Conservation (phyloP, 257 asterid species). For the Vinca minor region DNA sequence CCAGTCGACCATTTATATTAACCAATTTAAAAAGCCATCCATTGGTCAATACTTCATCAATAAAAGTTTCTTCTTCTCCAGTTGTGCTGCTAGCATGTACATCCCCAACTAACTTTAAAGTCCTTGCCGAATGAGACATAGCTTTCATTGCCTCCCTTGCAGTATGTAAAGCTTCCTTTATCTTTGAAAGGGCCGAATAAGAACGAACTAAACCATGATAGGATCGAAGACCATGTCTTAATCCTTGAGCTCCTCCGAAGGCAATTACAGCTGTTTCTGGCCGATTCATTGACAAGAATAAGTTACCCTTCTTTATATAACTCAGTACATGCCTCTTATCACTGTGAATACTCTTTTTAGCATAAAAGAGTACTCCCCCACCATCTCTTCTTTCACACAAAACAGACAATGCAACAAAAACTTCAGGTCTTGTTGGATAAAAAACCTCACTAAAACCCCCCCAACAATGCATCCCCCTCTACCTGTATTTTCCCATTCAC, state of each 20-base stretch:
- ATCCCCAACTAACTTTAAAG: slow-evolving; percentile 91
- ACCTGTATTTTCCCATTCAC: too few relatives aligned
- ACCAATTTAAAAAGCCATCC: slow-evolving; percentile 73
- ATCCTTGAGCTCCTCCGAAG: slow-evolving; percentile 79
- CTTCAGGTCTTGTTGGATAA: slow-evolving; percentile 90
- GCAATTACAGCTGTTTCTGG: slow-evolving; percentile 85
- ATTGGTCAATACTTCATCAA: slow-evolving; percentile 51
- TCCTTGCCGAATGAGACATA: slow-evolving; percentile 97
- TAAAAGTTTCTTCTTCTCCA: slow-evolving; percentile 77
- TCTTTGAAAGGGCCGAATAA: slow-evolving; percentile 70
- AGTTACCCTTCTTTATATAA: slow-evolving; percentile 92
- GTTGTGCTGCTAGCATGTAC: slow-evolving; percentile 87
- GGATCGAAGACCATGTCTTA: slow-evolving; percentile 95
- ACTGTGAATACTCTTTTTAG: slow-evolving; percentile 83
- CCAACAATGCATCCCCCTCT: too few relatives aligned
- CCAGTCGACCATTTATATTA: slow-evolving; percentile 32
- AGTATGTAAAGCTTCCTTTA: slow-evolving; percentile 84
- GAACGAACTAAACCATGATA: slow-evolving; percentile 97
- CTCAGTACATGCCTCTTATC: slow-evolving; percentile 93
- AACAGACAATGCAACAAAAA: slow-evolving; percentile 83
- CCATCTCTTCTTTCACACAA: slow-evolving; percentile 92
- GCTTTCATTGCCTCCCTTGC: slow-evolving; percentile 99
- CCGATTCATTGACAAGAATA: slow-evolving; percentile 73
- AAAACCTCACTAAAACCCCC: too few relatives aligned
- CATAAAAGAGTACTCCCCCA: slow-evolving; percentile 72